These are phyloP conservation scores for Carex pumila DNA, from an alignment of 176 grass and related monocot genomes.

Conservation along the genomic window DNA sequence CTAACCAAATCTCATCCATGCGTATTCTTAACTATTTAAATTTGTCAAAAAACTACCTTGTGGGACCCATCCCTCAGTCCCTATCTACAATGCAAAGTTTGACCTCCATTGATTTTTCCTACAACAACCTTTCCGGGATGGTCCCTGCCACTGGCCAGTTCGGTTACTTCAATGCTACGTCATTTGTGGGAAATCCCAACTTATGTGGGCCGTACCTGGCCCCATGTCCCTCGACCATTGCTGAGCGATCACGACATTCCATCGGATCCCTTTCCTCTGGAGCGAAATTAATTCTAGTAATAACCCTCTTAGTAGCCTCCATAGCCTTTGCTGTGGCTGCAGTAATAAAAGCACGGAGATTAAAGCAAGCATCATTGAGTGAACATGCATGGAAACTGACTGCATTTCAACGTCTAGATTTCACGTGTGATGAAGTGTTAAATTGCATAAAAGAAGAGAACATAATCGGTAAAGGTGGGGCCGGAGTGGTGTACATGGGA, in stretches of 20 bases:
- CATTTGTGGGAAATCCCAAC: constrained; percentile 57
- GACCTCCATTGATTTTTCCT: constrained; percentile 79
- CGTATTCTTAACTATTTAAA: constrained; percentile 91
- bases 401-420: constrained; percentile 84
- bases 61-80: constrained; percentile 47
- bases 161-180: constrained; percentile 79
- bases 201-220: constrained; percentile 58
- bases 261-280: constrained; percentile 40
- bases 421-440: constrained; percentile 72
- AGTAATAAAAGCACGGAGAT: constrained; percentile 65
- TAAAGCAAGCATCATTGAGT: constrained; percentile 46
- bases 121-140: constrained; percentile 67
- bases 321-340: constrained; percentile 62
- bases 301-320: constrained; percentile 62
- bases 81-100: constrained; percentile 89
- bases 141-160: constrained; percentile 68
- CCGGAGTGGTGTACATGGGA: constrained; percentile 85
- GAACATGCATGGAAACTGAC: constrained; percentile 70
- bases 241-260: constrained; percentile 21
- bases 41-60: constrained; percentile 56
- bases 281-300: constrained; percentile 66
- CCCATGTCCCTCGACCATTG: constrained; percentile 29
- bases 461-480: constrained; percentile 86
- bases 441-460: constrained; percentile 86
- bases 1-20: constrained; percentile 34